A percentile compares a stretch with the other conserved stretches of the same genome.
phyloP scores from a whole-genome alignment of 2,329 filamentous ascomycete genomes.

The Ascochyta lentis region DNA sequence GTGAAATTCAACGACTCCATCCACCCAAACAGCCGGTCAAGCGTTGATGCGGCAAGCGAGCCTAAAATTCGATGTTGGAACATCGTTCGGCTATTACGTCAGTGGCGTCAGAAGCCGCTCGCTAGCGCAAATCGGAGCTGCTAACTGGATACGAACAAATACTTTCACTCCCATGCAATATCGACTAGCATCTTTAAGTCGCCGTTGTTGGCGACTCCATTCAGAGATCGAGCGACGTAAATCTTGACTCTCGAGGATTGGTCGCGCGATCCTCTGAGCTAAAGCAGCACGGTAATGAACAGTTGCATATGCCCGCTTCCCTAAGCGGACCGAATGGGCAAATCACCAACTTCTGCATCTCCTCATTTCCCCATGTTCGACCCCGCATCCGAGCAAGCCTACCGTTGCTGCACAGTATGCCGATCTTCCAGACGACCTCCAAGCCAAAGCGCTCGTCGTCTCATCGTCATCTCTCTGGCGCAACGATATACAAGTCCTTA shows the following conservation, averaged over 20 bases:
- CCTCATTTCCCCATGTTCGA: constrained; percentile 12
- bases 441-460: not conserved
- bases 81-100: constrained; percentile 17
- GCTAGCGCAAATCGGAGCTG: constrained; percentile 1
- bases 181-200: not conserved
- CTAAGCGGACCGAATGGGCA: constrained; percentile 7
- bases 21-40: not conserved
- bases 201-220: not conserved
- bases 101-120: constrained; percentile 8
- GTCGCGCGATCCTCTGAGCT: not conserved
- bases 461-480: not conserved
- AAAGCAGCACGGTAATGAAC: not conserved
- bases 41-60: not conserved
- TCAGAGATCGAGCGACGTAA: not conserved
- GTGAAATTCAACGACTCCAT: not conserved
- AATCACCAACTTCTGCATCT: constrained; percentile 4
- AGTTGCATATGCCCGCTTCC: not conserved
- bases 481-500: not conserved
- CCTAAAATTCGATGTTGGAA: constrained; percentile 14
- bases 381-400: constrained; percentile 5
- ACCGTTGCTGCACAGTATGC: not conserved
- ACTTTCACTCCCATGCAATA: not conserved
- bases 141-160: constrained; percentile 3
- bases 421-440: constrained; percentile 6
- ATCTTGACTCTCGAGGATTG: not conserved